Percentiles rank a stretch among this genome's conserved stretches.
phyloP scores from a whole-genome alignment of 345 rosid genomes.

The Gossypium arboreum region DNA sequence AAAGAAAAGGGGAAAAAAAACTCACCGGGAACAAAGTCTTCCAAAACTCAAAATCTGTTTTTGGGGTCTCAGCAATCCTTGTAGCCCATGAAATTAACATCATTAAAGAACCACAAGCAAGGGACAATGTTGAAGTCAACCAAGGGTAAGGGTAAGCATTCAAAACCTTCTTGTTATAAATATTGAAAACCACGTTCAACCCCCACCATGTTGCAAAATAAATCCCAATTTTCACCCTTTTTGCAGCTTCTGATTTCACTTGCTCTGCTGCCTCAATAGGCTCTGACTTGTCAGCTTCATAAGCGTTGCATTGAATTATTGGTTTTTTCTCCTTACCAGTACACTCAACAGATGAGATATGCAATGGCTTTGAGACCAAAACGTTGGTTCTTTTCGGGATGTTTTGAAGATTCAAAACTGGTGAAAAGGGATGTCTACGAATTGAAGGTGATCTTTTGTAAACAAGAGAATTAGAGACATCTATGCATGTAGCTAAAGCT shows the following conservation, averaged over 20 bases:
- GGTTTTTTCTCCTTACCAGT: conserved; percentile 28
- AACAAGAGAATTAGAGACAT: conserved; percentile 37
- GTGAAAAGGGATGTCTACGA: conserved; percentile 36
- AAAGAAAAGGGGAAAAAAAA: conserved; percentile 31
- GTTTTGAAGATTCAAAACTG: conserved; percentile 26
- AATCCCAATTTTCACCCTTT: conserved; percentile 67
- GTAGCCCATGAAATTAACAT: conserved; percentile 96
- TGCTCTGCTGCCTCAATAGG: conserved; percentile 40
- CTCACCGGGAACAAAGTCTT: conserved; percentile 92
- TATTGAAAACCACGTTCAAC: conserved; percentile 89
- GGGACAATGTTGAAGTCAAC: conserved; percentile 93
- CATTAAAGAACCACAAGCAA: conserved; percentile 92
- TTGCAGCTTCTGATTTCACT: conserved; percentile 47
- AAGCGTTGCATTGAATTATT: conserved; percentile 61
- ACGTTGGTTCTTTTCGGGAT: conserved; percentile 23
- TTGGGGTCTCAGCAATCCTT: conserved; percentile 81
- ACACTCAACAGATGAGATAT: conserved; percentile 42
- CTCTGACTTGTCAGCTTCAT: conserved; percentile 71
- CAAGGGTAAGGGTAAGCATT: conserved; percentile 96
- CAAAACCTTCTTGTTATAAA: conserved; percentile 94
- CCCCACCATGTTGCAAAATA: conserved; percentile 99
- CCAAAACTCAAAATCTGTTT: conserved; percentile 91
- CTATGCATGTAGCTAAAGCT: conserved; percentile 30
- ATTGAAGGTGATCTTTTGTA: conserved; percentile 27
- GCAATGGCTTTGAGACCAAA: conserved; percentile 58